Evolutionary conservation across 345 rosid species (phyloP).

Genomic region (Citrus reticulata): DNA sequence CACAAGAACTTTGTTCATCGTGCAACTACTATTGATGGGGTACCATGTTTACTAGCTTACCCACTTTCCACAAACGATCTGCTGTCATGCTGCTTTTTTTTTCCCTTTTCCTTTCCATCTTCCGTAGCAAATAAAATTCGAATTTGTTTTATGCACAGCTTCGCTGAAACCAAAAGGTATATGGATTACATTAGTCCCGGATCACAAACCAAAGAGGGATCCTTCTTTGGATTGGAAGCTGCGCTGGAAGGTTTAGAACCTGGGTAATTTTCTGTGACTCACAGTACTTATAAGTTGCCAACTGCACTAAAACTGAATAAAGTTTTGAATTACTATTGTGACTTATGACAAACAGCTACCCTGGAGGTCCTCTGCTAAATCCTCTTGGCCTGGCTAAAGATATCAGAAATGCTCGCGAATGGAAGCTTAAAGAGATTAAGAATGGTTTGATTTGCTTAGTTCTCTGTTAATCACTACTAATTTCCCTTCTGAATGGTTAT

Average conservation of each 20-base stretch:
- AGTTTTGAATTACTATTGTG: slow-evolving; percentile 1
- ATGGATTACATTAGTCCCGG: slow-evolving; percentile 85
- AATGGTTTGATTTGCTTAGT: slow-evolving; percentile 45
- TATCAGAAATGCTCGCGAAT: slow-evolving; percentile 50
- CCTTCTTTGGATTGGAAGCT: slow-evolving; percentile 85
- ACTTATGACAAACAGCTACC: slow-evolving; percentile 45
- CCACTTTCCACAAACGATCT: not conserved
- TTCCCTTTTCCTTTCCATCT: not conserved
- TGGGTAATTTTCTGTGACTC: slow-evolving; percentile 42
- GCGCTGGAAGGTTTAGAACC: slow-evolving; percentile 83
- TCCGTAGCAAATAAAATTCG: not conserved
- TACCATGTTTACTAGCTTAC: slow-evolving; percentile 14
- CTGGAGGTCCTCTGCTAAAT: slow-evolving; percentile 90
- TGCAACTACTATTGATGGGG: slow-evolving; percentile 91
- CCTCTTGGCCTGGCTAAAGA: slow-evolving; percentile 94
- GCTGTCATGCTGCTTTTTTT: not conserved
- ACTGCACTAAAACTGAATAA: not conserved
- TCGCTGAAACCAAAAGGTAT: slow-evolving; percentile 82
- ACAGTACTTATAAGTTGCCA: not conserved
- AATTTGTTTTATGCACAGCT: slow-evolving; percentile 30
- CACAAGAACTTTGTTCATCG: slow-evolving; percentile 60
- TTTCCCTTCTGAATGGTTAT: not conserved
- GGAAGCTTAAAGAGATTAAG: slow-evolving; percentile 93
- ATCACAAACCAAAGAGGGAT: slow-evolving; percentile 75
- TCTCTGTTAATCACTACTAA: not conserved